Conservation (phyloP, 2,329 filamentous ascomycete genomes). For the Penicillium italicum region DNA sequence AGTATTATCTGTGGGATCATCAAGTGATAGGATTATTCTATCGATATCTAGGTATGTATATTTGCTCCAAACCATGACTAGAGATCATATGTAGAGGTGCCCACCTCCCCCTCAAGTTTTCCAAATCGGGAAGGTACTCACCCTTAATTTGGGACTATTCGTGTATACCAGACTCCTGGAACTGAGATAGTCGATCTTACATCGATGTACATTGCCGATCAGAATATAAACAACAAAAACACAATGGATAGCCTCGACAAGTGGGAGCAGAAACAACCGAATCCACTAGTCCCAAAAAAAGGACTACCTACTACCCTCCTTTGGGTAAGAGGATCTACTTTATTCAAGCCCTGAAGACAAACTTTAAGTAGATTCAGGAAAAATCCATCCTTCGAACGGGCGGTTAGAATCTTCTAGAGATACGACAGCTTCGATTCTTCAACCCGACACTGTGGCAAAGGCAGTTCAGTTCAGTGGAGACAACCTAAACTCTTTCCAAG, state of each 20-base stretch:
- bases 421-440: constrained; percentile 1
- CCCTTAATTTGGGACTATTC: neutral
- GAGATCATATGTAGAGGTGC: too few relatives aligned
- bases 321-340: neutral
- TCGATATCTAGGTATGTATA: too few relatives aligned
- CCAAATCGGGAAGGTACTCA: neutral
- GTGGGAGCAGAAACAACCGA: neutral
- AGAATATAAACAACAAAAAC: neutral
- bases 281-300: neutral
- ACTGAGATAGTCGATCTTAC: neutral
- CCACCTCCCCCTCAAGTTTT: neutral
- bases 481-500: neutral
- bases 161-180: neutral
- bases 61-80: too few relatives aligned
- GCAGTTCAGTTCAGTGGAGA: neutral
- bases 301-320: neutral
- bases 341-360: neutral
- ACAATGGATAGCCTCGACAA: neutral
- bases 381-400: neutral
- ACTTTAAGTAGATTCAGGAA: constrained; percentile 1
- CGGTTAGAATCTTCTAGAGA: neutral
- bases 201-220: neutral
- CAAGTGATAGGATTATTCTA: too few relatives aligned
- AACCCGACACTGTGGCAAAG: constrained; percentile 1
- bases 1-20: too few relatives aligned